Conservation (phyloP, 148 eudicot genomes). For the Vaccinium vitisidaea region DNA sequence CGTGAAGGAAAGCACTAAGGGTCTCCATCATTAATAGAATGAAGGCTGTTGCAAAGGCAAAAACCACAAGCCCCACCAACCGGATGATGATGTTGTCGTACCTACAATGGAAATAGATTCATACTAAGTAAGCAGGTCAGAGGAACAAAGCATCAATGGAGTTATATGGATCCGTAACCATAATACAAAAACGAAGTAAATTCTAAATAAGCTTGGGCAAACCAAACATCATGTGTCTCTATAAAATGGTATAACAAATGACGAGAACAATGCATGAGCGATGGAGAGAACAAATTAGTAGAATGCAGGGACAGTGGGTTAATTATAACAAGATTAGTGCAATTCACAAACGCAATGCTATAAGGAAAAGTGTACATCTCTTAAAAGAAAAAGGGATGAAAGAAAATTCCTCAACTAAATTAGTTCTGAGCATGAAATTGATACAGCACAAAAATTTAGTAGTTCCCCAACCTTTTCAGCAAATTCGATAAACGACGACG, state of each 20-base stretch:
- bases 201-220: not conserved
- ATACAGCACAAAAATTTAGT: not conserved
- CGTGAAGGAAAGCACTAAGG: slow-evolving; percentile 96
- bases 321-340: not conserved
- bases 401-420: not conserved
- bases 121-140: not conserved
- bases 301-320: not conserved
- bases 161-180: not conserved
- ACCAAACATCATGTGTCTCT: not conserved
- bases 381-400: not conserved
- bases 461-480: not conserved
- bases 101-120: slow-evolving; percentile 35
- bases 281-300: not conserved
- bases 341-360: not conserved
- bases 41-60: slow-evolving; percentile 90
- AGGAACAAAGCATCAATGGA: not conserved
- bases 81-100: slow-evolving; percentile 73
- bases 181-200: not conserved
- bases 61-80: slow-evolving; percentile 71
- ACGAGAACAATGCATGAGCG: not conserved
- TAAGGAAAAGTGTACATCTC: not conserved
- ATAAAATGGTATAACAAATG: not conserved
- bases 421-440: not conserved
- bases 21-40: slow-evolving; percentile 94
- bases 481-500: not conserved